Evolutionary conservation across 2,329 filamentous ascomycete species (phyloP), one percentile per base, ranked within the genome.

Genomic region (Bretziella fagacearum): DNA sequence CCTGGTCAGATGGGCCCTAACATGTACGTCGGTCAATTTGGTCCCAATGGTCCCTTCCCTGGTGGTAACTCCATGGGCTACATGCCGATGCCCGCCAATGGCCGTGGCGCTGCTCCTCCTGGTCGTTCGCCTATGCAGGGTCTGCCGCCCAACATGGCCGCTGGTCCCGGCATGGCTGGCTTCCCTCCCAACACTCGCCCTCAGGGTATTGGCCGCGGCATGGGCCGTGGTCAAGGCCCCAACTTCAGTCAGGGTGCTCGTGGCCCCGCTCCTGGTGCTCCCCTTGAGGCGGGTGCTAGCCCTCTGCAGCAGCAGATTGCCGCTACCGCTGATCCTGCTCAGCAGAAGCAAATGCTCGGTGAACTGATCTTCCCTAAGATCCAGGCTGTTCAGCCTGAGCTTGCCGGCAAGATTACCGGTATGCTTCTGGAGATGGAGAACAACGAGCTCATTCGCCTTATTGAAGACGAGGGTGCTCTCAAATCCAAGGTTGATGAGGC

Each of bases 361-460:
- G 91, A 98, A 70, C 80, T 85, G 56, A 82, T 98, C 57, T 98
- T 96, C 75, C 91, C 91, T 61, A 98, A 96, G 81, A 96, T 98
- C 59, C 79, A 87, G 65, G 78, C 77, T 56, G 80, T 94, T 66
- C 91, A 98, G 71, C 83, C 86, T 51, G 87, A 95, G 58, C 74
- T 98, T 59, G 91, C 91, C 53, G 91, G 91, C 62, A 98, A 98
- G 80, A 96, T 98, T 65, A 98, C 91, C 52, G 91, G 91, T 68
- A 98, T 98, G 91, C 81, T 98, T 58, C 69, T 98, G 58, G 91
- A 98, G 76, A 98, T 98, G 91, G 91, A 96, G 59, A 96, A 96
- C 67, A 63, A 73, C 49, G 91, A 98, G 71, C 72, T 98, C 57
- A 74, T 98, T 61, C 84, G 84, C 67, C 76, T 98, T 54, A 85